Conservation (phyloP, 805 yeast species). For the Candida sanyiensis region DNA sequence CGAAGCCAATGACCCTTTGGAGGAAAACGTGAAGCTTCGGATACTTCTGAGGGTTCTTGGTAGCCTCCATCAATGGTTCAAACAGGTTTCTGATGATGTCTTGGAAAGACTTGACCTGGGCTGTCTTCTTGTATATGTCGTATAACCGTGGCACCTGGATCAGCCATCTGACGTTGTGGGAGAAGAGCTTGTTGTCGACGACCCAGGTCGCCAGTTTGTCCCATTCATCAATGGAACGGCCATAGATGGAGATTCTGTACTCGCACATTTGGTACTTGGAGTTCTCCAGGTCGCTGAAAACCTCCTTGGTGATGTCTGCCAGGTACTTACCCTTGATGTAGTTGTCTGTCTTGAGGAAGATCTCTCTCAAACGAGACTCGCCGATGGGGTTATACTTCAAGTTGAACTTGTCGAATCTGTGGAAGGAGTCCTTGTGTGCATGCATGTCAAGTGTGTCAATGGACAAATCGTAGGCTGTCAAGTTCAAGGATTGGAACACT, state of each 20-base stretch:
- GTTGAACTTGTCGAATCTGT: slow-evolving; percentile 95
- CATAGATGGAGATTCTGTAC: slow-evolving; percentile 91
- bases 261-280: slow-evolving; percentile 97
- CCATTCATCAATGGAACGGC: slow-evolving; percentile 89
- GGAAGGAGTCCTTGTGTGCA: slow-evolving; percentile 97
- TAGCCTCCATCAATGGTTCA: slow-evolving; percentile 85
- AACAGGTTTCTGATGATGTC: slow-evolving; percentile 77
- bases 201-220: slow-evolving; percentile 94
- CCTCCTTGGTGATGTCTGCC: slow-evolving; percentile 92
- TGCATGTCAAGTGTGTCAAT: slow-evolving; percentile 99
- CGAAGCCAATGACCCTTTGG: slow-evolving; percentile 95
- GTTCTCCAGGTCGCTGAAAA: slow-evolving; percentile 87
- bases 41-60: slow-evolving; percentile 74
- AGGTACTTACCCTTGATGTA: slow-evolving; percentile 81
- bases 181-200: slow-evolving; percentile 81
- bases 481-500: slow-evolving; percentile 84
- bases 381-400: slow-evolving; percentile 97
- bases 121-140: slow-evolving; percentile 77
- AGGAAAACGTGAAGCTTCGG: slow-evolving; percentile 89
- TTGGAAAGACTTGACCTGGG: slow-evolving; percentile 63
- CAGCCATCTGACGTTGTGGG: slow-evolving; percentile 96
- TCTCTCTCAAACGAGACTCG: slow-evolving; percentile 94
- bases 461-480: slow-evolving; percentile 90
- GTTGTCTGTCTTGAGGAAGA: slow-evolving; percentile 92
- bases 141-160: slow-evolving; percentile 92